phyloP scores from a whole-genome alignment of 2,329 filamentous ascomycete species.

The Fulvia fulva region DNA sequence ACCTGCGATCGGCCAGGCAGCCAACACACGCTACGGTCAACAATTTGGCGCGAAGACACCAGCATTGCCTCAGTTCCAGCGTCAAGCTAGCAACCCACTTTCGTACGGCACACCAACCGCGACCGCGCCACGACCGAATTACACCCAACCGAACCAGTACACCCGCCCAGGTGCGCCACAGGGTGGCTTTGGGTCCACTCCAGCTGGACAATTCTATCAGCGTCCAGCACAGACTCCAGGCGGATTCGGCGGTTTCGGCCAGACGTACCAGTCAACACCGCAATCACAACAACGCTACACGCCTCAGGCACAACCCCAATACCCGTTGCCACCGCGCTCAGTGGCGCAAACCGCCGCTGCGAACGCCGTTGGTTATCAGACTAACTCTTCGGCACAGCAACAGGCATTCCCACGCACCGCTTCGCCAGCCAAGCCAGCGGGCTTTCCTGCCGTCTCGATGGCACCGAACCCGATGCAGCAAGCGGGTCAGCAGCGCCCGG shows the following conservation, averaged over 20 bases:
- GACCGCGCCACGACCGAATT: constrained; percentile 19
- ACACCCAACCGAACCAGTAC: constrained; percentile 27
- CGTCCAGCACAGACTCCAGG: constrained; percentile 18
- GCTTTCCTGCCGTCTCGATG: constrained; percentile 14
- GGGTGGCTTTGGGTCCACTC: constrained; percentile 21
- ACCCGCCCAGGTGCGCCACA: constrained; percentile 21
- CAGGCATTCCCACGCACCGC: constrained; percentile 24
- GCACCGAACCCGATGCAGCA: constrained; percentile 14
- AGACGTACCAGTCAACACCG: constrained; percentile 22
- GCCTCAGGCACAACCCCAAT: constrained; percentile 23
- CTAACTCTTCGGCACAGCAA: constrained; percentile 16
- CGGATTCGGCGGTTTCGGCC: constrained; percentile 23
- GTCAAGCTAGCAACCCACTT: constrained; percentile 26
- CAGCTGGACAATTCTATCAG: constrained; percentile 25
- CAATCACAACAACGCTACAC: constrained; percentile 24
- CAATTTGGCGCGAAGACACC: constrained; percentile 26
- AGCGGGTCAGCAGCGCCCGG: constrained; percentile 15
- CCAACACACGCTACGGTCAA: constrained; percentile 34
- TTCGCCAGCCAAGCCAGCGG: constrained; percentile 25
- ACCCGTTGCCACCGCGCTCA: constrained; percentile 18
- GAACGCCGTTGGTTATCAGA: constrained; percentile 26
- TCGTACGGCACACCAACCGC: constrained; percentile 27
- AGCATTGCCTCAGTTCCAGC: constrained; percentile 25
- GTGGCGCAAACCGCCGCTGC: constrained; percentile 16
- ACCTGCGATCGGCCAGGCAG: constrained; percentile 33